These are phyloP conservation scores for Trichoderma asperellum DNA, from an alignment of 2,329 filamentous ascomycete species.

Conservation along the genomic window DNA sequence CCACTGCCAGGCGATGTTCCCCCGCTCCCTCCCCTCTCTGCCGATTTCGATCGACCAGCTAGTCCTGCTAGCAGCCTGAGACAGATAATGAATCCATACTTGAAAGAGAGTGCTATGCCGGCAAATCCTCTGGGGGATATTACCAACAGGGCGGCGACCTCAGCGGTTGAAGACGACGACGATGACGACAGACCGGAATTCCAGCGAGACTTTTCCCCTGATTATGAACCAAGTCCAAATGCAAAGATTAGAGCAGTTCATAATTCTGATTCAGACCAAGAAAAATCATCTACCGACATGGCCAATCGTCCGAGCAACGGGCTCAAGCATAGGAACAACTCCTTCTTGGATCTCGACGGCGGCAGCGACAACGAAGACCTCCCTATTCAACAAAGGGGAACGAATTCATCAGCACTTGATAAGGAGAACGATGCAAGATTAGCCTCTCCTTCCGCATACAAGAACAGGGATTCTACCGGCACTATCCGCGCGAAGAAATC, in stretches of 20 bases:
- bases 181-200: constrained; percentile 43
- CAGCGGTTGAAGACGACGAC: constrained; percentile 29
- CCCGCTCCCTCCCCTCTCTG: constrained; percentile 44
- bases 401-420: constrained; percentile 29
- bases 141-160: constrained; percentile 32
- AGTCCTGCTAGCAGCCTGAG: constrained; percentile 81
- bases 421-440: constrained; percentile 16
- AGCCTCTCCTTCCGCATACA: neutral
- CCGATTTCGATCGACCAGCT: constrained; percentile 46
- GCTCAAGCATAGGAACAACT: constrained; percentile 47
- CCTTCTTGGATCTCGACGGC: constrained; percentile 55
- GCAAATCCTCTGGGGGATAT: constrained; percentile 35
- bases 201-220: constrained; percentile 70
- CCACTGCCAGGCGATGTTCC: constrained; percentile 56
- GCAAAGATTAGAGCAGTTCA: constrained; percentile 71
- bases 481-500: constrained; percentile 38
- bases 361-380: constrained; percentile 53
- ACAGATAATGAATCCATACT: constrained; percentile 84
- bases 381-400: constrained; percentile 30
- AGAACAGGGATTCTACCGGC: constrained; percentile 35
- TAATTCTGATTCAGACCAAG: constrained; percentile 45
- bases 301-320: constrained; percentile 34
- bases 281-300: constrained; percentile 33
- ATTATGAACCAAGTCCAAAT: constrained; percentile 72
- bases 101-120: constrained; percentile 47